Evolutionary conservation across 495 filamentous ascomycete genomes (phyloP).

Genomic region (Lichenothelia convexa): DNA sequence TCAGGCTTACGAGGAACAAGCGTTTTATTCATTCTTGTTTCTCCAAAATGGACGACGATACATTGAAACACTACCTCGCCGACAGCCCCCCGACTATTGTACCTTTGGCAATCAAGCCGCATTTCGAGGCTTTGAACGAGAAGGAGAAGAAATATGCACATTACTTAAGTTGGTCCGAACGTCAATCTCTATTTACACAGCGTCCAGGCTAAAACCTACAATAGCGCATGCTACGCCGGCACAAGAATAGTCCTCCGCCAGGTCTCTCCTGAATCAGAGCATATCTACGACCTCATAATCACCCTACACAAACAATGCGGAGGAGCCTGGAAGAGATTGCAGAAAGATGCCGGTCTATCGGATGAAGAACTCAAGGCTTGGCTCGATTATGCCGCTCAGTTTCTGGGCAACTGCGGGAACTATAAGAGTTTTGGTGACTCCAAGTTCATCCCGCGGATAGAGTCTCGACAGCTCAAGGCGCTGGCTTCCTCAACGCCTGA

Average conservation of each 20-base stretch:
- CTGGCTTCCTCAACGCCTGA: slow-evolving; percentile 32
- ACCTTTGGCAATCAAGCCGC: slow-evolving; percentile 66
- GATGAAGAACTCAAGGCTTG: slow-evolving; percentile 54
- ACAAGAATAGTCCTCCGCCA: slow-evolving; percentile 75
- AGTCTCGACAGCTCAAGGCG: slow-evolving; percentile 44
- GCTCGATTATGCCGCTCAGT: slow-evolving; percentile 72
- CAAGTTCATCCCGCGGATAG: slow-evolving; percentile 77
- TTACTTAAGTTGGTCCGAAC: slow-evolving; percentile 59
- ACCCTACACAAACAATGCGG: slow-evolving; percentile 49
- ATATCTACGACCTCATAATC: slow-evolving; percentile 82
- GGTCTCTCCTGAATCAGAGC: slow-evolving; percentile 74
- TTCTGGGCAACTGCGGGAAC: slow-evolving; percentile 82
- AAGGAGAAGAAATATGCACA: slow-evolving; percentile 77
- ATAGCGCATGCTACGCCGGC: slow-evolving; percentile 67
- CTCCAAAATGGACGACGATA: slow-evolving; percentile 29
- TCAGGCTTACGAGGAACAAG: too few relatives aligned
- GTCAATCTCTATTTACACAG: background rate
- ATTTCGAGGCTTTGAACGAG: slow-evolving; percentile 68
- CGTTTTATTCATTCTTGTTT: too few relatives aligned
- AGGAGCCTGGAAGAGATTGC: slow-evolving; percentile 64
- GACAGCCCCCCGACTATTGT: slow-evolving; percentile 81
- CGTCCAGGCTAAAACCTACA: slow-evolving; percentile 1
- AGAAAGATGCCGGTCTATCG: slow-evolving; percentile 47
- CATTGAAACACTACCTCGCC: slow-evolving; percentile 56
- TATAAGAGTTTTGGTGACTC: slow-evolving; percentile 93